Percentiles rank a stretch among this genome's conserved stretches.
Conservation (phyloP, 106 monocot species). For the Phalaenopsis equestris region DNA sequence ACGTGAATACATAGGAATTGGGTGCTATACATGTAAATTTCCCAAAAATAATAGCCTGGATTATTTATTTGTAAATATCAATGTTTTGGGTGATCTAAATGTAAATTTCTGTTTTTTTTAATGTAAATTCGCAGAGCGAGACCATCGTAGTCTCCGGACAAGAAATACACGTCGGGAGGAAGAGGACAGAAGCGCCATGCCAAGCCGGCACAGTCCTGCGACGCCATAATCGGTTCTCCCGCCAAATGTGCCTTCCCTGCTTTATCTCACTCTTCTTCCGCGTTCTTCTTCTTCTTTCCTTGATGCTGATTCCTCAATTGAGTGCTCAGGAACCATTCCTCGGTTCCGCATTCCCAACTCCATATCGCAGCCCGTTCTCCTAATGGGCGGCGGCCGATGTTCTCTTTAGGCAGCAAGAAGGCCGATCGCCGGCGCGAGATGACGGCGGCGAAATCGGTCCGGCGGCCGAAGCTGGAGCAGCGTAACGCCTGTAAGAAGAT, state of each 20-base stretch:
- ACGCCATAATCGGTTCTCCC: no score
- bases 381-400: constrained; percentile 12
- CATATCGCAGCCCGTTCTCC: neutral
- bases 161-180: no score
- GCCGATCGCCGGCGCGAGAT: neutral
- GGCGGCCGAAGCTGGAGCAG: constrained; percentile 45
- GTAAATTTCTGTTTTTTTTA: no score
- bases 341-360: neutral
- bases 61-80: no score
- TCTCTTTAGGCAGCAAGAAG: constrained; percentile 12
- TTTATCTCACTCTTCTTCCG: neutral
- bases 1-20: no score
- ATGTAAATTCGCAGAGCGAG: no score
- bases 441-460: neutral
- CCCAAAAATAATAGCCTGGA: no score
- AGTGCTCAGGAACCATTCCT: neutral
- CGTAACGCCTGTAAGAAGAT: constrained; percentile 83
- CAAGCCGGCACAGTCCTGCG: no score
- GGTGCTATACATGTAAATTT: no score
- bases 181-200: no score
- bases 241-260: neutral
- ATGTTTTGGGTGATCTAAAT: no score
- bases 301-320: neutral
- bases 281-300: neutral
- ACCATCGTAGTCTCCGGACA: no score